Conservation (phyloP, 2,329 filamentous ascomycete species). For the Coniosporium tulheliwenetii region DNA sequence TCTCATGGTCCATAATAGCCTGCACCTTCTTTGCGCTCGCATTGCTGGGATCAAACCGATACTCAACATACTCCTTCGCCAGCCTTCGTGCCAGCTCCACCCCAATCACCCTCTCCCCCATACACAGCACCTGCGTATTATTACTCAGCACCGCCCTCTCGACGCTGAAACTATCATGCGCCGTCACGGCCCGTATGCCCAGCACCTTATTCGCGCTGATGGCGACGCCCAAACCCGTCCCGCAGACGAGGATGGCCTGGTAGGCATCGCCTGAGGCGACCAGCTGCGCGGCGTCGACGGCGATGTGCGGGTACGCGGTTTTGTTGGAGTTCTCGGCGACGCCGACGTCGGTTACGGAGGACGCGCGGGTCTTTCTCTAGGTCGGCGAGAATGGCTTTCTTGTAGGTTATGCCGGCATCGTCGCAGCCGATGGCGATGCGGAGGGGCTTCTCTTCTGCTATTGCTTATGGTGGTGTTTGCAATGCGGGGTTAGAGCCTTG, state of each 20-base stretch:
- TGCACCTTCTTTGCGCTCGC: slow-evolving; percentile 42
- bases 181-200: slow-evolving; percentile 73
- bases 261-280: slow-evolving; percentile 51
- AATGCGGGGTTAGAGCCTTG: slow-evolving; percentile 3
- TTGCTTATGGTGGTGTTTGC: slow-evolving; percentile 4
- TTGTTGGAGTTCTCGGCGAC: slow-evolving; percentile 51
- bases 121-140: slow-evolving; percentile 73
- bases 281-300: slow-evolving; percentile 54
- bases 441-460: slow-evolving; percentile 17
- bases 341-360: slow-evolving; percentile 57
- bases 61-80: slow-evolving; percentile 71
- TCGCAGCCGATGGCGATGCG: slow-evolving; percentile 49
- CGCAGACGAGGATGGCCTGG: slow-evolving; percentile 69
- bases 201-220: slow-evolving; percentile 82
- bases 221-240: slow-evolving; percentile 73
- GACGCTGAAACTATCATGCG: slow-evolving; percentile 73
- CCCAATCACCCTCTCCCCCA: slow-evolving; percentile 72
- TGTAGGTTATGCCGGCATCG: slow-evolving; percentile 65
- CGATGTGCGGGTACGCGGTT: slow-evolving; percentile 68
- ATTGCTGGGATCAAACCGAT: slow-evolving; percentile 57
- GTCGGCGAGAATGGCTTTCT: slow-evolving; percentile 59
- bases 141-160: slow-evolving; percentile 71
- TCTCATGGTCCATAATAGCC: slow-evolving; percentile 33
- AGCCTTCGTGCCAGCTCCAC: slow-evolving; percentile 64
- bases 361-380: slow-evolving; percentile 54